A percentile compares a stretch with the other conserved stretches of the same genome.
Conservation (phyloP, 768 basidiomycete species). For the Boletellus ananas region DNA sequence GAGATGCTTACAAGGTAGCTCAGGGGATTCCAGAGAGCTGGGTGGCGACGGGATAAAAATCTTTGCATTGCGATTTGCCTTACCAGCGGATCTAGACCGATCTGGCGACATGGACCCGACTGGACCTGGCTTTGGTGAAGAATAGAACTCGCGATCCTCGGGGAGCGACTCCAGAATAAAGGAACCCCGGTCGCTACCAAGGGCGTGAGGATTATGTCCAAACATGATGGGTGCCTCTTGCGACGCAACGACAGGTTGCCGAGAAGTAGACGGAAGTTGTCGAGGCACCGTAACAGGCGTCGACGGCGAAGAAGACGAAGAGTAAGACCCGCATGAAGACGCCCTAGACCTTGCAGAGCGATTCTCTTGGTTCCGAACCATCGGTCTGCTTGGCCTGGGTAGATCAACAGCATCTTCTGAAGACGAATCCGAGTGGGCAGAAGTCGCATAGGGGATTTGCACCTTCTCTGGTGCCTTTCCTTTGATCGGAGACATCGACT, state of each 20-base stretch:
- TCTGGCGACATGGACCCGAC: conserved; percentile 13
- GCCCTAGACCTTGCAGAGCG: conserved; percentile 17
- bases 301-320: conserved; percentile 26
- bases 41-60: conserved; percentile 19
- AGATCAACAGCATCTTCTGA: conserved; percentile 17
- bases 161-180: conserved; percentile 45
- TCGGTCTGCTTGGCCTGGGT: conserved; percentile 5
- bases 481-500: conserved; percentile 5
- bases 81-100: conserved; percentile 14
- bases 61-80: conserved; percentile 13
- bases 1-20: conserved; percentile 13
- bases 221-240: conserved; percentile 25
- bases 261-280: conserved; percentile 15
- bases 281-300: conserved; percentile 17
- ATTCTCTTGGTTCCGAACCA: conserved; percentile 2
- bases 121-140: conserved; percentile 13
- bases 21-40: conserved; percentile 3
- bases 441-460: background rate
- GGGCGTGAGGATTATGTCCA: conserved; percentile 26
- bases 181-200: conserved; percentile 14
- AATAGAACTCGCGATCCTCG: conserved; percentile 44
- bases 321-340: conserved; percentile 21
- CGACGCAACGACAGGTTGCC: conserved; percentile 20
- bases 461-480: conserved; percentile 12
- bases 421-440: conserved; percentile 22